Percentiles rank a stretch among this genome's conserved stretches.
Evolutionary conservation across 2,329 filamentous ascomycete genomes (phyloP).

Genomic region (Arthrobotrys megalospora): DNA sequence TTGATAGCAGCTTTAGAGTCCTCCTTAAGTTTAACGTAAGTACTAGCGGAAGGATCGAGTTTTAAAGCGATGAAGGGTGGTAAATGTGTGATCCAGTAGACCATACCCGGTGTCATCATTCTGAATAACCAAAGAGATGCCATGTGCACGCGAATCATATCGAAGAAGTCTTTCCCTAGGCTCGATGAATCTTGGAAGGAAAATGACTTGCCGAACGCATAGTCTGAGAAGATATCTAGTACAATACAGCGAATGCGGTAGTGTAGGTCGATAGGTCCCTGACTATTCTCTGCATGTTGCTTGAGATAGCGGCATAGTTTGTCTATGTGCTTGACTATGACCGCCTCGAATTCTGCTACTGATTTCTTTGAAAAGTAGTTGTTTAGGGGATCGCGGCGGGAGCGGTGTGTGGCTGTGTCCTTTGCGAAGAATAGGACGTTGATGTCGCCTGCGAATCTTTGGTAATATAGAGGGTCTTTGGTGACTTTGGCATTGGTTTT

Average conservation of each 20-base stretch:
- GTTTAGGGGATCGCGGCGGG: slow-evolving; percentile 40
- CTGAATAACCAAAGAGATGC: slow-evolving; percentile 33
- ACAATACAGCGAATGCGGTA: slow-evolving; percentile 38
- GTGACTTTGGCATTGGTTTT: slow-evolving; percentile 38
- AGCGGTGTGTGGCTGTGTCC: slow-evolving; percentile 40
- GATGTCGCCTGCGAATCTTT: slow-evolving; percentile 37
- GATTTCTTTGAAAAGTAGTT: slow-evolving; percentile 42
- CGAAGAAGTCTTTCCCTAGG: slow-evolving; percentile 47
- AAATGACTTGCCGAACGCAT: slow-evolving; percentile 43
- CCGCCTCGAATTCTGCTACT: slow-evolving; percentile 37
- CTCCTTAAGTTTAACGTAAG: no score
- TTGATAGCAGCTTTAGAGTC: no score
- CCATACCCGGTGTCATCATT: slow-evolving; percentile 35
- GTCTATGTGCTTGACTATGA: slow-evolving; percentile 47
- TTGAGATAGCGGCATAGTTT: slow-evolving; percentile 21
- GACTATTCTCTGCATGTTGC: slow-evolving; percentile 21
- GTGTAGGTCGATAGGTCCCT: slow-evolving; percentile 19
- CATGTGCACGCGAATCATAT: slow-evolving; percentile 40
- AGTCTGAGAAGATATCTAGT: slow-evolving; percentile 44
- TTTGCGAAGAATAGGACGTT: slow-evolving; percentile 41
- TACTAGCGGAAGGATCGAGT: neutral
- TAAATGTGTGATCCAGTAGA: slow-evolving; percentile 30
- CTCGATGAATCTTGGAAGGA: slow-evolving; percentile 37
- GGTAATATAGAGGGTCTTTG: slow-evolving; percentile 40
- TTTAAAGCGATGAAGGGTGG: slow-evolving; percentile 23